Percentiles rank a stretch among this genome's conserved stretches.
Evolutionary conservation across 148 eudicot genomes (phyloP).

Genomic region (Persicaria tinctoria): DNA sequence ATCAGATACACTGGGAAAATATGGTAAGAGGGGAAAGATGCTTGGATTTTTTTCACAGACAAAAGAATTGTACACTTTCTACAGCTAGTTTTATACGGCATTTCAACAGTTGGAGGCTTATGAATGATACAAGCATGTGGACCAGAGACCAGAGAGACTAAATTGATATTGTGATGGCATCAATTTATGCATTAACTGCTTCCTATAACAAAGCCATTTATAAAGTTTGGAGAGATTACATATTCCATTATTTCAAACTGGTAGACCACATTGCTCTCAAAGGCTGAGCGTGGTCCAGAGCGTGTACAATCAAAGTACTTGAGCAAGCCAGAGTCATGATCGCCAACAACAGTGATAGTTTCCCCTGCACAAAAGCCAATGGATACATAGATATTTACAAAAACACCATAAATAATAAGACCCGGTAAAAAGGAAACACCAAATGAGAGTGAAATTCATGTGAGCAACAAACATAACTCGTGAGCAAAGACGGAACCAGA

Average conservation of each 20-base stretch:
- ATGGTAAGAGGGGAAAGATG: neutral
- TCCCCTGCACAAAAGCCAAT: constrained; percentile 47
- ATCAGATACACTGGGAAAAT: neutral
- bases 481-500: neutral
- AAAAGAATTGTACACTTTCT: no score
- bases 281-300: constrained; percentile 97
- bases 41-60: no score
- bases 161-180: neutral
- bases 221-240: constrained; percentile 34
- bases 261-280: constrained; percentile 78
- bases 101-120: no score
- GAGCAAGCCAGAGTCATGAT: constrained; percentile 77
- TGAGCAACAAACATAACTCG: neutral
- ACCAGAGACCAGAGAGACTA: neutral
- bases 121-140: neutral
- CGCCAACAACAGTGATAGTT: constrained; percentile 90
- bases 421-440: neutral
- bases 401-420: neutral
- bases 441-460: neutral
- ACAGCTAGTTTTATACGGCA: no score
- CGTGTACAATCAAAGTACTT: constrained; percentile 92
- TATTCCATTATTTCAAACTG: constrained; percentile 99
- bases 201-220: neutral
- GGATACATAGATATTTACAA: neutral
- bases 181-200: neutral